Conservation (phyloP, 148 eudicot species). For the Persicaria tinctoria region DNA sequence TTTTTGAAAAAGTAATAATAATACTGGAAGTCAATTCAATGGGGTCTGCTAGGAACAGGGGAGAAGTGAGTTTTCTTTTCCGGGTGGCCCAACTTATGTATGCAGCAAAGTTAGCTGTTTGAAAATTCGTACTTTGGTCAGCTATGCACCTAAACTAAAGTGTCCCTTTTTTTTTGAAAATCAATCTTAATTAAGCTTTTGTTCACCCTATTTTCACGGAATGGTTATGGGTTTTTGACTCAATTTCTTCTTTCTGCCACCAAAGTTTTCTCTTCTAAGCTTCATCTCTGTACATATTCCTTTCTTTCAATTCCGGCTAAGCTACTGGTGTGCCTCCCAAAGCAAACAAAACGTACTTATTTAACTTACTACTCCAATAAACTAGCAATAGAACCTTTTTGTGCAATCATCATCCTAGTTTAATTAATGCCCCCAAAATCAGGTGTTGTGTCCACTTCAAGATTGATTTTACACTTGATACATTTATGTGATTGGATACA, state of each 20-base stretch:
- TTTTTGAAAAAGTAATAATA: neutral
- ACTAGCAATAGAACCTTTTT: neutral
- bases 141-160: constrained; percentile 6
- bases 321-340: neutral
- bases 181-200: neutral
- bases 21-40: neutral
- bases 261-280: neutral
- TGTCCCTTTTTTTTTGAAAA: neutral
- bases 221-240: neutral
- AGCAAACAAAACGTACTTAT: neutral
- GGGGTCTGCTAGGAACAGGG: neutral
- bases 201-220: neutral
- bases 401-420: neutral
- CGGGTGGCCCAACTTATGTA: neutral
- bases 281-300: constrained; percentile 1
- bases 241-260: neutral
- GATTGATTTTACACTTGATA: neutral
- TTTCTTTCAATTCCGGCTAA: constrained; percentile 2
- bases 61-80: neutral
- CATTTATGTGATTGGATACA: neutral
- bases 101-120: constrained; percentile 6
- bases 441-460: neutral
- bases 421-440: too few relatives aligned
- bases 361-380: neutral
- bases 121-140: neutral